Evolutionary conservation across 495 filamentous ascomycete genomes (phyloP), one percentile per base, ranked within the genome.

Genomic region (Hapsidospora chrysogenum): DNA sequence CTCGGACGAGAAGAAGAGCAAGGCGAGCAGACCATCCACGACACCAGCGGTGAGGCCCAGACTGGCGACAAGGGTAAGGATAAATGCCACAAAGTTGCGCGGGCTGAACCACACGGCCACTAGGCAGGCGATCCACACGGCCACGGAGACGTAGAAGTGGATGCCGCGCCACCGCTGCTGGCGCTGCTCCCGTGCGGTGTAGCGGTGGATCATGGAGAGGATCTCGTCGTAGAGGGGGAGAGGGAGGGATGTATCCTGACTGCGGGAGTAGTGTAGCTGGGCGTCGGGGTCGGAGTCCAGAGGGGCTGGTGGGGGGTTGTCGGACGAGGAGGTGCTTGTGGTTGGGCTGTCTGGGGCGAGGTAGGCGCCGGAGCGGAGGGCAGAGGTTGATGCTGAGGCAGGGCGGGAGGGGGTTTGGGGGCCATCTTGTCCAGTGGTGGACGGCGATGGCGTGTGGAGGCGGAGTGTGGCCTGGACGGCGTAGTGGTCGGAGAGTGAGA

Each of bases 401-500:
- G 18, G 17, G n/a, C n/a, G n/a, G n/a, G n/a, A n/a, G n/a, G n/a
- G n/a, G n/a, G n/a, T n/a, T n/a, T n/a, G n/a, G n/a, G n/a, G n/a
- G n/a, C n/a, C n/a, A n/a, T n/a, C n/a, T n/a, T n/a, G n/a, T n/a
- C n/a, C n/a, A n/a, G n/a, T n/a, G n/a, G n/a, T n/a, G 15, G 41
- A 35, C 1, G 35, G 15, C 1, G 38, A 39, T 5, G 35, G 38
- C 6, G 49, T 50, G 22, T 58, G 54, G 20, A 65, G 56, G n/a
- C 57, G 41, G 1, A 87, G 51, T 0, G 70, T 77, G 3, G 75
- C 67, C 51, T 83, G 76, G 26, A 95, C 73, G 20, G 81, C 80
- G 52, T 93, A 96, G 51, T 97, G 89, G 49, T 97, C 86, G 42
- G 81, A 92, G 23, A 97, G 61, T 0, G 81, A 87, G 53, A 84